Base-by-base conservation (phyloP, 768 basidiomycete genomes). In the Tubosaeta sp. region DNA sequence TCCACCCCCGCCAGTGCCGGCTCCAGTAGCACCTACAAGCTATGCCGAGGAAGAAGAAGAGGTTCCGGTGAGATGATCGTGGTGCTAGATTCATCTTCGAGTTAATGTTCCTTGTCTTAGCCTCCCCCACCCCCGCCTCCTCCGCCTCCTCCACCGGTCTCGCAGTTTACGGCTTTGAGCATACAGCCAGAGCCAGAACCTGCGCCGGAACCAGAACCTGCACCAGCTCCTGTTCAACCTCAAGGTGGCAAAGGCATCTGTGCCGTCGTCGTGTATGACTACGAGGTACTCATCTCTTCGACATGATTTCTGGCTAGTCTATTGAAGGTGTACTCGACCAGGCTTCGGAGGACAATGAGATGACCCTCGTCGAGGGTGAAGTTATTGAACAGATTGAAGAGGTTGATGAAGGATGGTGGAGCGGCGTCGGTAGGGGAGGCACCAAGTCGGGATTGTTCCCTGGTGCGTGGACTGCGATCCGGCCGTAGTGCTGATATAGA, bases 401-500 rank as follows among this genome's bases (percentile, higher is more conserved):
- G 68, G 69, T 91, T 14, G 91, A 87, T 58, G 88, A 91, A 59
- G 89, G 90, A 6, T 98, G 95, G 95, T 97, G 94, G 95, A 80
- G 75, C 52, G 95, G 91, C 19, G 74, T 83, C 45, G 85, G 84
- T 29, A 71, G 76, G 38, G 78, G 75, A 22, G 92, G 91, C 6
- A 19, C 27, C 5, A 85, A 87, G 73, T 38, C 37, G n/a, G 95
- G 94, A 8, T 68, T 95, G 31, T 97, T 95, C 83, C 94, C 93
- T 38, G 6, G 37, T 38, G 19, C 37, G 37, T 38, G 37, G 10
- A 17, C 10, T 38, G n/a, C 16, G 8, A 17, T 38, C 16, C n/a
- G 5, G 7, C 19, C 37, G 17, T 38, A 6, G 17, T 3, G 17
- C 17, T 38, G 37, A 38, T 19, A 8, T 19, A 6, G 17, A 39